Conservation (phyloP, 1,284 basidiomycete species). For the Phellopilus nigrolimitatus region DNA sequence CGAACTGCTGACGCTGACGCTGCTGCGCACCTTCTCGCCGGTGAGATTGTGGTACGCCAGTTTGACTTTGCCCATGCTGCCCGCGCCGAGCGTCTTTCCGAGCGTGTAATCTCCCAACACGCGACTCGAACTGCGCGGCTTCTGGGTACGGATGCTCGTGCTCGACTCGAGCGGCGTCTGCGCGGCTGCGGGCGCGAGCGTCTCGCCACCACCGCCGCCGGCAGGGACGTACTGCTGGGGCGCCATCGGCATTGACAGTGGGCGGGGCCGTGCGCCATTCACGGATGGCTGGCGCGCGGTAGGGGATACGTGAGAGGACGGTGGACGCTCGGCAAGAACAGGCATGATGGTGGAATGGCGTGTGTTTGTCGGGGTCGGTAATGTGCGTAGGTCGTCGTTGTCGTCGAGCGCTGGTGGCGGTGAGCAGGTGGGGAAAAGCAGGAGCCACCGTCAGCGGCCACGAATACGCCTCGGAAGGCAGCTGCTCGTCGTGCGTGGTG, state of each 20-base stretch:
- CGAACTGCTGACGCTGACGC: not conserved
- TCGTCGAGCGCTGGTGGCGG: not conserved
- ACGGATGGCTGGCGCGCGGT: slow-evolving; percentile 14
- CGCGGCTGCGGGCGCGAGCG: not conserved
- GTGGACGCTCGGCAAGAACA: slow-evolving; percentile 16
- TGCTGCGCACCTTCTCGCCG: slow-evolving; percentile 79
- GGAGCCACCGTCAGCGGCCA: slow-evolving; percentile 1
- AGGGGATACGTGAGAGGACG: slow-evolving; percentile 5
- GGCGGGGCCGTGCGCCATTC: slow-evolving; percentile 16
- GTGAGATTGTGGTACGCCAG: slow-evolving; percentile 87
- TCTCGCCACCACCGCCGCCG: not conserved
- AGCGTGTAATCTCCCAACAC: slow-evolving; percentile 93
- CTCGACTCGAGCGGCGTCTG: not conserved
- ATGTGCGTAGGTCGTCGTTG: not conserved
- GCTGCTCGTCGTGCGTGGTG: slow-evolving; percentile 4
- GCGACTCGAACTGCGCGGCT: slow-evolving; percentile 36
- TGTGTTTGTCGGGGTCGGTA: not conserved
- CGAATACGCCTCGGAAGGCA: not conserved
- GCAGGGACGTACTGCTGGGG: slow-evolving; percentile 16
- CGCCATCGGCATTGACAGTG: slow-evolving; percentile 19
- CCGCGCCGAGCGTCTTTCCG: slow-evolving; percentile 95
- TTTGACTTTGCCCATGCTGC: slow-evolving; percentile 99
- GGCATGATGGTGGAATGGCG: slow-evolving; percentile 11
- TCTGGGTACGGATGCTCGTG: slow-evolving; percentile 4
- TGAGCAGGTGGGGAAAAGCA: not conserved